Conservation (phyloP, 306 rosid genomes). For the Potentilla sterilis region DNA sequence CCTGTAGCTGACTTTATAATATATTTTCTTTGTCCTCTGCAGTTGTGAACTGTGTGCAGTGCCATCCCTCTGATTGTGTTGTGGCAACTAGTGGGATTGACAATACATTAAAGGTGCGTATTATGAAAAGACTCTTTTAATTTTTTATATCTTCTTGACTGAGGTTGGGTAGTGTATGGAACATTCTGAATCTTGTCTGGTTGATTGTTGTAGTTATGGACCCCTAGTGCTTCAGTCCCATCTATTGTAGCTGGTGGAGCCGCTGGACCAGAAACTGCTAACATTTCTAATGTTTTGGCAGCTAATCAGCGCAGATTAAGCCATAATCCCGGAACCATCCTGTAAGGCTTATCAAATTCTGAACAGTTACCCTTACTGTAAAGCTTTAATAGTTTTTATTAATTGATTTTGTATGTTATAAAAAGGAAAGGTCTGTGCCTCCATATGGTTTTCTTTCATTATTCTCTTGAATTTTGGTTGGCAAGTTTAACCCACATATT, state of each 20-base stretch:
- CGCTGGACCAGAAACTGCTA: slow-evolving; percentile 68
- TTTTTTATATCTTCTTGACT: background rate
- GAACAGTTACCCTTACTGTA: background rate
- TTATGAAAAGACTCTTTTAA: slow-evolving; percentile 6
- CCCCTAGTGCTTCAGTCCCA: slow-evolving; percentile 72
- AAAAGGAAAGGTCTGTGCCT: background rate
- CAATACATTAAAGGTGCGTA: slow-evolving; percentile 82
- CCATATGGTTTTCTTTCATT: slow-evolving; percentile 8
- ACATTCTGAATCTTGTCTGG: slow-evolving; percentile 30
- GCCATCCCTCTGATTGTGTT: slow-evolving; percentile 87
- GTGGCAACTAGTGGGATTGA: slow-evolving; percentile 98
- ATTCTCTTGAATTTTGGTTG: background rate
- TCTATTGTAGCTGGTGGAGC: slow-evolving; percentile 79
- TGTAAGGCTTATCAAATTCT: slow-evolving; percentile 53
- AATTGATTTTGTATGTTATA: background rate
- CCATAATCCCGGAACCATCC: slow-evolving; percentile 63
- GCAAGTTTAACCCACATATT: background rate
- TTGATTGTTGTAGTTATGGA: slow-evolving; percentile 70
- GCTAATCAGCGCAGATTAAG: slow-evolving; percentile 69
- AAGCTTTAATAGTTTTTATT: background rate
- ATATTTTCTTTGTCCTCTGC: slow-evolving; percentile 31
- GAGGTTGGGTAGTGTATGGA: slow-evolving; percentile 16
- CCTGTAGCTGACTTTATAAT: slow-evolving; percentile 7
- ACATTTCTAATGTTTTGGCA: slow-evolving; percentile 61
- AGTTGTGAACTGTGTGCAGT: slow-evolving; percentile 93